Conservation (phyloP, 78 protist species). For the Abeoforma whisleri region DNA sequence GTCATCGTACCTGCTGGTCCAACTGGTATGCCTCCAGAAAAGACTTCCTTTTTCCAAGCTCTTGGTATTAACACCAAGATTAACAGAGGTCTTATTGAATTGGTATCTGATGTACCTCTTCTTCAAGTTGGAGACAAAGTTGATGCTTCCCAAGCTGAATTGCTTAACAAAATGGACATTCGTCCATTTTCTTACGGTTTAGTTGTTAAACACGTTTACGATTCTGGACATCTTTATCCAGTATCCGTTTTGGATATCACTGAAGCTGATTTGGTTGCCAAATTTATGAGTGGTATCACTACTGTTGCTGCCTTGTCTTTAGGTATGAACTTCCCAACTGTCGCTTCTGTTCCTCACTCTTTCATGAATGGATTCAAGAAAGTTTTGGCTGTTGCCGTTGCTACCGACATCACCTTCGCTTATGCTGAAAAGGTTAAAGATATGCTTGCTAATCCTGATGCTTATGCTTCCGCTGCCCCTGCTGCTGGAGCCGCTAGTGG, state of each 20-base stretch:
- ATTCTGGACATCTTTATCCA: slow-evolving; percentile 77
- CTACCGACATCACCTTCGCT: slow-evolving; percentile 69
- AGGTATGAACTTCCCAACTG: slow-evolving; percentile 74
- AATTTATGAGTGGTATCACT: slow-evolving; percentile 58
- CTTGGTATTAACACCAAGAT: slow-evolving; percentile 97
- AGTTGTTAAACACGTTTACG: slow-evolving; percentile 66
- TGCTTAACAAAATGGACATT: slow-evolving; percentile 91
- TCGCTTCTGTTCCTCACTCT: slow-evolving; percentile 86
- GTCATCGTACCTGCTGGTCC: slow-evolving; percentile 86
- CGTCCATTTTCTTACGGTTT: slow-evolving; percentile 96
- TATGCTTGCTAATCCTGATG: slow-evolving; percentile 44
- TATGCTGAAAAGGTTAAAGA: slow-evolving; percentile 53
- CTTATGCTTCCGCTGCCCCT: slow-evolving; percentile 42
- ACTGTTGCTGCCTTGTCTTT: slow-evolving; percentile 84
- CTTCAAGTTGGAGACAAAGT: slow-evolving; percentile 84
- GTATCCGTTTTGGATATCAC: slow-evolving; percentile 80
- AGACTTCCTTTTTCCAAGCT: slow-evolving; percentile 97
- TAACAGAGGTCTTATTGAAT: slow-evolving; percentile 89
- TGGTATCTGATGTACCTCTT: slow-evolving; percentile 75
- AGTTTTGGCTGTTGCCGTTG: slow-evolving; percentile 82
- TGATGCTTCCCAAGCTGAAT: slow-evolving; percentile 88
- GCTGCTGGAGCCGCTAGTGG: slow-evolving; percentile 44
- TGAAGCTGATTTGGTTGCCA: slow-evolving; percentile 63
- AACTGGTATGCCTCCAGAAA: slow-evolving; percentile 95
- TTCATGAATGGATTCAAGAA: slow-evolving; percentile 86